Evolutionary conservation across 805 yeast species (phyloP).

Genomic region (Debaryomyces tyrocola): DNA sequence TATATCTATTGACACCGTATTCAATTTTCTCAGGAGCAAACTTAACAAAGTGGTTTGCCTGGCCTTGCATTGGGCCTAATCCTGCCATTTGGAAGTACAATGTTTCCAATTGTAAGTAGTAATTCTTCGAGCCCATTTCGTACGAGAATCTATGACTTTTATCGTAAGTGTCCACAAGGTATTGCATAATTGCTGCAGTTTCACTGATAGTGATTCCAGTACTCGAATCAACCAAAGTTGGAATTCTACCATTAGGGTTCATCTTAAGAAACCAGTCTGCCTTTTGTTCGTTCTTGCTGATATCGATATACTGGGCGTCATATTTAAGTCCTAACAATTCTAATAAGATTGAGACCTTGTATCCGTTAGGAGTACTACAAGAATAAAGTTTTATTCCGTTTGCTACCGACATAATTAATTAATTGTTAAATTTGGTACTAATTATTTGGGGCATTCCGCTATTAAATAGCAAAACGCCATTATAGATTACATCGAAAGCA

Average conservation of each 20-base stretch:
- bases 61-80: conserved; percentile 65
- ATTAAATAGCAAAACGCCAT: no score
- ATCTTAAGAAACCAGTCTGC: conserved; percentile 55
- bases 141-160: conserved; percentile 48
- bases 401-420: not conserved
- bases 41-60: conserved; percentile 47
- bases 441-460: no score
- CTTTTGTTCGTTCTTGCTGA: conserved; percentile 47
- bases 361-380: conserved; percentile 46
- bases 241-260: conserved; percentile 66
- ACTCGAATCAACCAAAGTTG: conserved; percentile 45
- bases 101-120: conserved; percentile 56
- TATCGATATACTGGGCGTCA: conserved; percentile 41
- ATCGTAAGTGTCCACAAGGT: conserved; percentile 62
- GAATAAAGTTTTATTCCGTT: conserved; percentile 16
- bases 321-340: conserved; percentile 45
- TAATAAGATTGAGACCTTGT: conserved; percentile 39
- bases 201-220: conserved; percentile 54
- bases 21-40: conserved; percentile 52
- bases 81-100: conserved; percentile 52
- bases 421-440: not conserved
- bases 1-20: conserved; percentile 54
- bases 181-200: conserved; percentile 61
- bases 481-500: no score
- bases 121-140: conserved; percentile 35